Evolutionary conservation across 139 green algal species (phyloP), one percentile per base, ranked within the genome.

Genomic region (Mesotaenium endlicherianum): DNA sequence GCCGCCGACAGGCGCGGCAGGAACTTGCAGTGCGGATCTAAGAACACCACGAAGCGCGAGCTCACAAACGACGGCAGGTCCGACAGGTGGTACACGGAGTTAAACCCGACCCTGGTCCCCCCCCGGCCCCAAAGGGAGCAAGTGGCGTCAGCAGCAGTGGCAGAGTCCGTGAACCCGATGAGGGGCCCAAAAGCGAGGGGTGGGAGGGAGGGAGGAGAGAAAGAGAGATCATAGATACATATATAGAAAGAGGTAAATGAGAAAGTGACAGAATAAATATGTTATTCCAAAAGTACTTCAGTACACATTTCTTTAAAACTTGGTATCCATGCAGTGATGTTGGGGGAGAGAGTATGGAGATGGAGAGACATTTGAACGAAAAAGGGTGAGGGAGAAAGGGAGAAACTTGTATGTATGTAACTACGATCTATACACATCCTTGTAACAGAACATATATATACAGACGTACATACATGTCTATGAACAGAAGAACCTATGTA

Each of bases 21-120:
- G 42, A 89, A 42, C 30, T 41, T 5, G 70, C 88, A 93, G 80
- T 94, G 91, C 0, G 93, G 93, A 79, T 96, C 93, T 82, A 96
- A 95, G 3, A 93, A 91, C 17, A 92, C 90, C 16, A 94, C 55
- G 58, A 94, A 75, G 1, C 77, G 55, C 0, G 88, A 89, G 2
- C 81, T 91, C 2, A 95, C 85, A 78, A 96, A 95, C 39, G 67
- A 88, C 26, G 92, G 92, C 26, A 95, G 44, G 47, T 96, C 93
- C n/a, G 92, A 93, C 30, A 96, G 55, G 78, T 95, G 93, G 77
- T 96, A 96, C 57, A 88, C 84, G 30, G 87, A 89, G 75, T 93
- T 93, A 86, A 95, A 95, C 42, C 92, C 93, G 39, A 93, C 82
- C 1, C 89, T 92, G 86, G 42, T 83, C 41, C 47, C 38, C 20